These are phyloP conservation scores for Dichotomopilus funicola DNA, from an alignment of 2,329 filamentous ascomycete species.

Conservation along the genomic window DNA sequence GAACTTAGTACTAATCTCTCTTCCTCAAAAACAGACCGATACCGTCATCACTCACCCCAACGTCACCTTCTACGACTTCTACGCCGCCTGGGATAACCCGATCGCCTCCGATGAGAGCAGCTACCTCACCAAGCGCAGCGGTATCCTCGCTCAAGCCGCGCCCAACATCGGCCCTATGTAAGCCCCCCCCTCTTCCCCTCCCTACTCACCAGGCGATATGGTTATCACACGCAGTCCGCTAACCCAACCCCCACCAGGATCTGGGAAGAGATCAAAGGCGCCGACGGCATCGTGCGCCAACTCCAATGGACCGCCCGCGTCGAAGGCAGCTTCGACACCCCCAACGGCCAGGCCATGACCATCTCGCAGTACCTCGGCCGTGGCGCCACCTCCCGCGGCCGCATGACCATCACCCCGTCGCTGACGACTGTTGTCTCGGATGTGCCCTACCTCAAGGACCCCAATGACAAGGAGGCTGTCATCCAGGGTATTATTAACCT, in stretches of 20 bases:
- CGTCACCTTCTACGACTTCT: constrained; percentile 58
- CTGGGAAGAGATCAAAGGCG: constrained; percentile 52
- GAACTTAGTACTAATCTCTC: background rate
- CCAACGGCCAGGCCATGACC: constrained; percentile 27
- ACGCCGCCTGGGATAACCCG: constrained; percentile 49
- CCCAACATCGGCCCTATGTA: constrained; percentile 58
- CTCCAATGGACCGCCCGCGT: constrained; percentile 62
- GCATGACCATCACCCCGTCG: constrained; percentile 49
- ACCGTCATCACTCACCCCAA: constrained; percentile 38
- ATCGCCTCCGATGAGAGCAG: constrained; percentile 35
- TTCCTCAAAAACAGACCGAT: constrained; percentile 35
- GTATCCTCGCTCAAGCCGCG: constrained; percentile 57
- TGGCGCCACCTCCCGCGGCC: constrained; percentile 50
- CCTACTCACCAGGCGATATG: too few species aligned
- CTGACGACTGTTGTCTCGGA: constrained; percentile 50
- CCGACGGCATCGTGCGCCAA: constrained; percentile 55
- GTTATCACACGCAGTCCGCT: background rate
- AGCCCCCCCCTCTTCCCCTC: constrained; percentile 9
- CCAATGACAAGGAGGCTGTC: constrained; percentile 52
- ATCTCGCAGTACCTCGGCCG: constrained; percentile 46
- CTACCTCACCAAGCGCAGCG: constrained; percentile 45
- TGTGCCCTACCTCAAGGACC: constrained; percentile 47
- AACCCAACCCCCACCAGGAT: constrained; percentile 24
- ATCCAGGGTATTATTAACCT: constrained; percentile 52
- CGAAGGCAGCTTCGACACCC: constrained; percentile 44